Percentiles rank a stretch among this genome's conserved stretches.
These are phyloP conservation scores for Hyaloscypha hepaticicola DNA, from an alignment of 495 filamentous ascomycete species.

Conservation along the genomic window DNA sequence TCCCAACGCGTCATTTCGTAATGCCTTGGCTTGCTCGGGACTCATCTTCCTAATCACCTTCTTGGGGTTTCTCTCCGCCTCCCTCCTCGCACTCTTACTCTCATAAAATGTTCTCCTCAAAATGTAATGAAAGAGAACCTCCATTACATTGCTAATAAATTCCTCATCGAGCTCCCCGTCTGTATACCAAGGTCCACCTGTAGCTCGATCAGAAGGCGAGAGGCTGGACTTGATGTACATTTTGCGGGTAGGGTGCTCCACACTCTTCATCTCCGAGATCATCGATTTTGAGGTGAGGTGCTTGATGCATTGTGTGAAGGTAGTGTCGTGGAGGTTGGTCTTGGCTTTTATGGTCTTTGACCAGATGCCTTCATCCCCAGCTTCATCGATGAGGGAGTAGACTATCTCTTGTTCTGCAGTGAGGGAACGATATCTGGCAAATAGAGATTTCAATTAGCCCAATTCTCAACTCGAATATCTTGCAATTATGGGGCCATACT, in stretches of 20 bases:
- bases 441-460: conserved; percentile 2
- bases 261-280: conserved; percentile 58
- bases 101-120: conserved; percentile 64
- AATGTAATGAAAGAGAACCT: conserved; percentile 70
- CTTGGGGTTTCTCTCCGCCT: conserved; percentile 35
- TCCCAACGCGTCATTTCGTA: conserved; percentile 41
- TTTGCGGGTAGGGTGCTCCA: conserved; percentile 65
- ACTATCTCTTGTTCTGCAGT: conserved; percentile 73
- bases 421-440: conserved; percentile 60
- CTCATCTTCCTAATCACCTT: conserved; percentile 43
- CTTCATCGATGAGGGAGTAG: conserved; percentile 81
- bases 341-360: conserved; percentile 71
- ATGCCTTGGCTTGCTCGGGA: conserved; percentile 27
- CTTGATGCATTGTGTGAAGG: conserved; percentile 73
- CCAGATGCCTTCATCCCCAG: conserved; percentile 83
- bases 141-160: conserved; percentile 72
- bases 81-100: conserved; percentile 11
- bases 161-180: conserved; percentile 82
- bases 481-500: conserved; percentile 47
- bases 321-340: conserved; percentile 75
- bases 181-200: conserved; percentile 91
- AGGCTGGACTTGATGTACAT: conserved; percentile 81
- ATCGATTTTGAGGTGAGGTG: conserved; percentile 63
- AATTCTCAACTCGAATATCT: conserved; percentile 3
- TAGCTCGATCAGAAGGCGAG: conserved; percentile 79